These are phyloP conservation scores for Stemphylium lycopersici DNA, from an alignment of 2,329 filamentous ascomycete species.

Conservation along the genomic window DNA sequence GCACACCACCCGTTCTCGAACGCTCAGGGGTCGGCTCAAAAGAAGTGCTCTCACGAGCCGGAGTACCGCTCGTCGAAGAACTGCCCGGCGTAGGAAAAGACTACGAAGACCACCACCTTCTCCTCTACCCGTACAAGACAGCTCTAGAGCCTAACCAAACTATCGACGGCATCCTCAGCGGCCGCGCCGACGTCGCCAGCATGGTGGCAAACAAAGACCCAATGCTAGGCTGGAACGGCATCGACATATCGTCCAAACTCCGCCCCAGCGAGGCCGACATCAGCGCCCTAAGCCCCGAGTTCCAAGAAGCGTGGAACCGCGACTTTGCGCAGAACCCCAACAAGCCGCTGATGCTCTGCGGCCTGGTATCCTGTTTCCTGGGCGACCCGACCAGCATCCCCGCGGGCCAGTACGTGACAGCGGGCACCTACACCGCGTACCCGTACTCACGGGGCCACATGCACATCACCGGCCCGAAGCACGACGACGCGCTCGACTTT, in stretches of 20 bases:
- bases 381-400: conserved; percentile 39
- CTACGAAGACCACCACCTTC: conserved; percentile 66
- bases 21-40: conserved; percentile 66
- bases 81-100: conserved; percentile 69
- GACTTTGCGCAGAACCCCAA: conserved; percentile 58
- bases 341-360: conserved; percentile 58
- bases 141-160: conserved; percentile 56
- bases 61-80: conserved; percentile 60
- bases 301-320: conserved; percentile 61
- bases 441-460: conserved; percentile 67
- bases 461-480: conserved; percentile 60
- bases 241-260: conserved; percentile 63
- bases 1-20: conserved; percentile 64
- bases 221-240: conserved; percentile 63
- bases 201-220: conserved; percentile 57
- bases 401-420: conserved; percentile 59
- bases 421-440: conserved; percentile 63
- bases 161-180: conserved; percentile 60
- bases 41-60: conserved; percentile 56
- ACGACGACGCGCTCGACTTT: conserved; percentile 59
- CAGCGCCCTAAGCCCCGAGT: conserved; percentile 58
- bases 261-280: conserved; percentile 62
- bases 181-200: conserved; percentile 54
- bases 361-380: conserved; percentile 42
- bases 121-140: conserved; percentile 61